These are phyloP conservation scores for Jackrogersella minutella DNA, from an alignment of 495 filamentous ascomycete species.

Conservation along the genomic window DNA sequence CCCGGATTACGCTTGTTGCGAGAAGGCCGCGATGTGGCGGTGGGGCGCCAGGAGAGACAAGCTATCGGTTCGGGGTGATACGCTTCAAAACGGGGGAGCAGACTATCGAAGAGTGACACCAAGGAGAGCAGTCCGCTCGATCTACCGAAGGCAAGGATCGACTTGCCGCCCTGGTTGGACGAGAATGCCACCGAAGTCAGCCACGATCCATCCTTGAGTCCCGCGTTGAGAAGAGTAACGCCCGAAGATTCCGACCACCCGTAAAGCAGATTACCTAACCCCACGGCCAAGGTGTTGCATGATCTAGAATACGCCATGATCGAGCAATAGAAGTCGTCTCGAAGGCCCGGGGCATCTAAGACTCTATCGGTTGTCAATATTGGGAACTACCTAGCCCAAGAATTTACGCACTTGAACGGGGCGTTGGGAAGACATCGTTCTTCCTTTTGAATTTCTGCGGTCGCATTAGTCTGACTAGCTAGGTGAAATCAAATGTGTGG, in stretches of 20 bases:
- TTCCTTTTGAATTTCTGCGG: slow-evolving; percentile 23
- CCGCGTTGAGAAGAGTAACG: slow-evolving; percentile 56
- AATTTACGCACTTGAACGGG: slow-evolving; percentile 74
- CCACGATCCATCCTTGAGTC: slow-evolving; percentile 51
- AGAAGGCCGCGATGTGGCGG: slow-evolving; percentile 52
- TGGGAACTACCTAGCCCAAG: neutral
- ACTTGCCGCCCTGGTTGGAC: slow-evolving; percentile 74
- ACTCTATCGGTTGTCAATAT: slow-evolving; percentile 57
- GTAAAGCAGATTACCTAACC: slow-evolving; percentile 79
- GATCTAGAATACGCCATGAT: slow-evolving; percentile 83
- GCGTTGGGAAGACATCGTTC: slow-evolving; percentile 65
- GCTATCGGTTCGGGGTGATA: slow-evolving; percentile 74
- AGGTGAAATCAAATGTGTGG: too few relatives aligned
- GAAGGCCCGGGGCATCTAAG: slow-evolving; percentile 83
- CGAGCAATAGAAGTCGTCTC: slow-evolving; percentile 97
- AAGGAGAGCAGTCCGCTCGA: slow-evolving; percentile 68
- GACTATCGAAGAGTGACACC: slow-evolving; percentile 58
- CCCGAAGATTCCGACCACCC: slow-evolving; percentile 80
- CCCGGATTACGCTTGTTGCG: slow-evolving; percentile 46
- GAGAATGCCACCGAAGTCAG: slow-evolving; percentile 90
- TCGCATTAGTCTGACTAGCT: slow-evolving; percentile 6
- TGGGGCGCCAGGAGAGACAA: slow-evolving; percentile 75
- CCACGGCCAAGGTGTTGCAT: slow-evolving; percentile 81
- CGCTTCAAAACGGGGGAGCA: slow-evolving; percentile 72
- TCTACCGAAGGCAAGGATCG: slow-evolving; percentile 86